phyloP scores from a whole-genome alignment of 1,284 basidiomycete genomes.

The Cutaneotrichosporon sp. region DNA sequence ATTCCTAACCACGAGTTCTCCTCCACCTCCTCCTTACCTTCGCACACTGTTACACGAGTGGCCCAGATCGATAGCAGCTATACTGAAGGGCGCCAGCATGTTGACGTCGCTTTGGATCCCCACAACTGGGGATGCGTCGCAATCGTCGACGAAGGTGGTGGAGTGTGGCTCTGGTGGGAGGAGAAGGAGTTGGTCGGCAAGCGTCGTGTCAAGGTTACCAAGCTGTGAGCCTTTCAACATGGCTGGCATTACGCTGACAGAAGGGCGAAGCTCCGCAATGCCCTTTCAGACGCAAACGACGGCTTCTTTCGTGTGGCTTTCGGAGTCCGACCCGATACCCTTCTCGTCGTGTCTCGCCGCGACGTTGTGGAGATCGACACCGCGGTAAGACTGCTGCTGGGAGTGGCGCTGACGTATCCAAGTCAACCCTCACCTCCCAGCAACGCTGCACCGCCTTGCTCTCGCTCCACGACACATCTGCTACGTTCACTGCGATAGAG shows the following conservation, averaged over 20 bases:
- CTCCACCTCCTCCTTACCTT: conserved; percentile 9
- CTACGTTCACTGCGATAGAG: conserved; percentile 34
- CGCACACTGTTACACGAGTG: conserved; percentile 18
- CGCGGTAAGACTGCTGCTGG: conserved; percentile 21
- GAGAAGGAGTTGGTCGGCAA: conserved; percentile 26
- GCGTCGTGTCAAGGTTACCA: background rate
- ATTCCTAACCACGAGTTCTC: conserved; percentile 27
- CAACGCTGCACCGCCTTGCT: background rate
- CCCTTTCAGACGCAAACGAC: conserved; percentile 20
- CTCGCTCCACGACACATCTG: background rate
- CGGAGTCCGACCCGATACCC: conserved; percentile 33
- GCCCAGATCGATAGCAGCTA: conserved; percentile 12
- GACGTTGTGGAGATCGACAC: conserved; percentile 32
- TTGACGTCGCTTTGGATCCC: conserved; percentile 41
- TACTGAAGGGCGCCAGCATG: conserved; percentile 32
- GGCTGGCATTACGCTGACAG: background rate
- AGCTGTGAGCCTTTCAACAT: conserved; percentile 24
- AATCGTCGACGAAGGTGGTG: conserved; percentile 44
- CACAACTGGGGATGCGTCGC: conserved; percentile 27
- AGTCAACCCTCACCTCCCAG: background rate
- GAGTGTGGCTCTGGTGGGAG: conserved; percentile 45
- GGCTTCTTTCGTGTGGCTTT: conserved; percentile 40
- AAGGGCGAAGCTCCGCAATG: conserved; percentile 30
- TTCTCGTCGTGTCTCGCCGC: conserved; percentile 34
- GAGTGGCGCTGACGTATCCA: background rate